A percentile compares a stretch with the other conserved stretches of the same genome.
These are phyloP conservation scores for Danielia oregonensis DNA, from an alignment of 805 yeast genomes.

Conservation along the genomic window DNA sequence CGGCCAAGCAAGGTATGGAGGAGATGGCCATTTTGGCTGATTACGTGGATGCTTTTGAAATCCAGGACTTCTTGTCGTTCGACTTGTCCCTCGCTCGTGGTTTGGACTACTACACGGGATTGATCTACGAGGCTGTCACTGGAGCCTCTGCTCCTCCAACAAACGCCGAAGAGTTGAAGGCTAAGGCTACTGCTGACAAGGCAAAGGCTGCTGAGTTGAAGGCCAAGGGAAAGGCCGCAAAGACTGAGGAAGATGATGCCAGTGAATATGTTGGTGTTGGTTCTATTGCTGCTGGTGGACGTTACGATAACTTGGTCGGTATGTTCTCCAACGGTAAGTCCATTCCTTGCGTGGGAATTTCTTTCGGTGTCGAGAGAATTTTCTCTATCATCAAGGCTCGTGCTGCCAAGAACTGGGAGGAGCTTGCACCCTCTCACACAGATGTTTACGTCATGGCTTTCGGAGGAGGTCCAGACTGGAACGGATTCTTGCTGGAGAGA, in stretches of 20 bases:
- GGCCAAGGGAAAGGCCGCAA: slow-evolving; percentile 30
- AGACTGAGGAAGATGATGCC: slow-evolving; percentile 76
- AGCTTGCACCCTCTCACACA: slow-evolving; percentile 79
- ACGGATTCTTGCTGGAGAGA: slow-evolving; percentile 87
- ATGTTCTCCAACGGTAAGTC: slow-evolving; percentile 93
- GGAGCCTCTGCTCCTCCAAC: slow-evolving; percentile 93
- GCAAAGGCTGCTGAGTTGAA: slow-evolving; percentile 2
- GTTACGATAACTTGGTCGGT: slow-evolving; percentile 94
- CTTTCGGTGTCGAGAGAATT: slow-evolving; percentile 94
- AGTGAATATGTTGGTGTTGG: slow-evolving; percentile 97
- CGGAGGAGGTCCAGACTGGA: slow-evolving; percentile 97
- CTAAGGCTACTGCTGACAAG: slow-evolving; percentile 24
- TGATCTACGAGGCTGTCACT: slow-evolving; percentile 95
- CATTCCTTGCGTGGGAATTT: slow-evolving; percentile 95
- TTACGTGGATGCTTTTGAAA: slow-evolving; percentile 80
- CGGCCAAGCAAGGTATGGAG: slow-evolving; percentile 75
- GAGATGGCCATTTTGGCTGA: slow-evolving; percentile 76
- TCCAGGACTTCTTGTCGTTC: slow-evolving; percentile 64
- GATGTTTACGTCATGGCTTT: slow-evolving; percentile 97
- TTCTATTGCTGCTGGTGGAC: slow-evolving; percentile 98
- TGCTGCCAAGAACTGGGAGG: slow-evolving; percentile 51
- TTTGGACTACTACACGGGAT: slow-evolving; percentile 94
- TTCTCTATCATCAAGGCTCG: slow-evolving; percentile 86
- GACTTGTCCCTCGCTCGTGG: slow-evolving; percentile 97
- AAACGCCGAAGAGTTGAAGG: slow-evolving; percentile 66